Conservation (phyloP, 2,329 filamentous ascomycete species). For the Diaporthe batatas region DNA sequence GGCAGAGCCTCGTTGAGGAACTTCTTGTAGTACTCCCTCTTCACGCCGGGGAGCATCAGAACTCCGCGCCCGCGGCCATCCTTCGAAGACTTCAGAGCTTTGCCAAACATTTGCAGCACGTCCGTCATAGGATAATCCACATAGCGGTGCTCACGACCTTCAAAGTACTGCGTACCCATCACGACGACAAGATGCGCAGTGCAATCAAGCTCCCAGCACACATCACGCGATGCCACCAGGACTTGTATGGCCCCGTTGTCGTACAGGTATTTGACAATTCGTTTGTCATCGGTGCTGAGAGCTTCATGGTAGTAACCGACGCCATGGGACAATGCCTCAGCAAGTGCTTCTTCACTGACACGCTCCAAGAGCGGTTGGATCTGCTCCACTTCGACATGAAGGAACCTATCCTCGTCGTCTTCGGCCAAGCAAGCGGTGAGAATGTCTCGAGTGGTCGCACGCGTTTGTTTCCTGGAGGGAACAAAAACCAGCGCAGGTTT, state of each 20-base stretch:
- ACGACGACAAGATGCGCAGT: constrained; percentile 92
- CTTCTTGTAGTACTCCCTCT: constrained; percentile 98
- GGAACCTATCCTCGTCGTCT: constrained; percentile 92
- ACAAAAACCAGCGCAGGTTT: constrained; percentile 95
- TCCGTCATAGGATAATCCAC: constrained; percentile 96
- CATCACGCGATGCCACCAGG: constrained; percentile 81
- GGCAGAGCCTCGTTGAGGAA: constrained; percentile 96
- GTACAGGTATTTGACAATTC: constrained; percentile 93
- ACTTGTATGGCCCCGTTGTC: constrained; percentile 91
- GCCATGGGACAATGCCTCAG: constrained; percentile 91
- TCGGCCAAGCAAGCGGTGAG: constrained; percentile 89
- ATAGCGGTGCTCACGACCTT: constrained; percentile 96
- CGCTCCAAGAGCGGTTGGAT: constrained; percentile 85
- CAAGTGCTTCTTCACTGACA: constrained; percentile 87
- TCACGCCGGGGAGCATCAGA: constrained; percentile 95
- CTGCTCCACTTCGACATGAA: constrained; percentile 86
- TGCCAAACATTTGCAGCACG: constrained; percentile 97
- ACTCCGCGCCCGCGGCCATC: constrained; percentile 90
- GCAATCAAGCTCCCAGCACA: constrained; percentile 94
- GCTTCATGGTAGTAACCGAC: constrained; percentile 99
- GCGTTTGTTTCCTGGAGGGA: constrained; percentile 91
- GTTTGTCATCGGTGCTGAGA: constrained; percentile 87
- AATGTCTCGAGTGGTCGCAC: constrained; percentile 87
- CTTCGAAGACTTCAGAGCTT: constrained; percentile 82
- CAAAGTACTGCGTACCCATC: constrained; percentile 98